A percentile compares a stretch with the other conserved stretches of the same genome.
Conservation (phyloP, 768 basidiomycete genomes). For the Leccinum incarnatum region DNA sequence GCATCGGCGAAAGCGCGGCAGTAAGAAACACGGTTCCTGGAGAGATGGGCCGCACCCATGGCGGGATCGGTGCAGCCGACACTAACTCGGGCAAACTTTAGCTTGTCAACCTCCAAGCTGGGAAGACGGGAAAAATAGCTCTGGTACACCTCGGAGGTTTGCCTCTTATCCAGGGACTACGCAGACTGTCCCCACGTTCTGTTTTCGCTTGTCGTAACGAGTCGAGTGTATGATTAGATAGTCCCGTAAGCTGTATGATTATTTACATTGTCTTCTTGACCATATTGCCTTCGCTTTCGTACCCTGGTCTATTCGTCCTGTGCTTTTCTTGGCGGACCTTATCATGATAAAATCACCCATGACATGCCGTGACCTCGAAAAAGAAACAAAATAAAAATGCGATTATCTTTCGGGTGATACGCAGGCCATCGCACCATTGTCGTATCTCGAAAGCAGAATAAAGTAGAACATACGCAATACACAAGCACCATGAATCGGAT, state of each 20-base stretch:
- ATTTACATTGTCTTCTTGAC: slow-evolving; percentile 10
- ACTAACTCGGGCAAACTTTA: slow-evolving; percentile 40
- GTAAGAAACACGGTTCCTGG: slow-evolving; percentile 45
- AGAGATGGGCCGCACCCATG: slow-evolving; percentile 41
- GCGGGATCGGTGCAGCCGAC: slow-evolving; percentile 39
- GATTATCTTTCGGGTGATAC: slow-evolving; percentile 22
- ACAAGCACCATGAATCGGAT: slow-evolving; percentile 20
- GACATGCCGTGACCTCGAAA: background rate
- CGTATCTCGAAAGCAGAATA: slow-evolving; percentile 26
- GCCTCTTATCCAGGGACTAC: background rate
- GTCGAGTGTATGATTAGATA: slow-evolving; percentile 26
- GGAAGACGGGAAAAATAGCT: slow-evolving; percentile 45
- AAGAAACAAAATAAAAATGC: slow-evolving; percentile 16
- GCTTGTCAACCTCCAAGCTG: slow-evolving; percentile 43
- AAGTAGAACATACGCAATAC: slow-evolving; percentile 31
- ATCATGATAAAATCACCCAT: background rate
- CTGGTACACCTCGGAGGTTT: slow-evolving; percentile 1
- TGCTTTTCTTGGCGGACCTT: background rate
- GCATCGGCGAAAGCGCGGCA: slow-evolving; percentile 48
- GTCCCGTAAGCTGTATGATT: background rate
- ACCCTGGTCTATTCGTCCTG: background rate
- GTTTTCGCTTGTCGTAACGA: slow-evolving; percentile 9
- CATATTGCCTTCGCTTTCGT: background rate
- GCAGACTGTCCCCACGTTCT: background rate
- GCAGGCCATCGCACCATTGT: slow-evolving; percentile 7